Base-by-base conservation (phyloP, 2,329 filamentous ascomycete genomes). In the Dactylella cylindrospora region DNA sequence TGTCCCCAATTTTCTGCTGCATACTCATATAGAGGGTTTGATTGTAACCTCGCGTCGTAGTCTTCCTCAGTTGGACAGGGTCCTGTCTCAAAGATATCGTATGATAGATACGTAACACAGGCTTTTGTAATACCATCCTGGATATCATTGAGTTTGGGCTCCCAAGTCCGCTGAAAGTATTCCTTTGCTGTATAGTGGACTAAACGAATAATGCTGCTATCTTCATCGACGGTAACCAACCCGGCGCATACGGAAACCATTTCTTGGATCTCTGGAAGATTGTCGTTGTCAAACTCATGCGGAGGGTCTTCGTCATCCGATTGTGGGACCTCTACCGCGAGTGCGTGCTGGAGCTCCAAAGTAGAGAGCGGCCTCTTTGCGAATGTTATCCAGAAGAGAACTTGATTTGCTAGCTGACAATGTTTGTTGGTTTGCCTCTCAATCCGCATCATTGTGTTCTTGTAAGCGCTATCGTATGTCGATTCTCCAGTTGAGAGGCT, bases 141-240 rank as follows among this genome's bases (percentile, higher is more conserved):
- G 8, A 38, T 29, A 19, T 38, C 12, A 1, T 35, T 29, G 17
- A 59, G 50, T 35, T 31, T 50, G 2, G 3, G 13, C 15, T 15
- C 3, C 4, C 17, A 25, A 1, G n/a, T 50, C 12, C 32, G 29
- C 29, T 44, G 39, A 13, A 72, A 67, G 46, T 69, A 72, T 55
- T 71, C 68, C 35, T 71, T 67, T 5, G 67, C 64, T 10, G 70
- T 71, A 36, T 69, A 69, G 47, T 71, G 68, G 5, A 71, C 67
- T 26, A 71, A 64, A 3, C 67, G 60, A 12, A 71, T 62, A 12
- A 65, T 67, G 1, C 57, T 20, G 19, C 64, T 71, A 35, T 67
- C 57, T 26, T 68, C 38, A 45, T 71, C 69, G 9, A 71, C 50
- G 10, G 52, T 67, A 22, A 71, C 67, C 28, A 72, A 57, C 5